phyloP scores from a whole-genome alignment of 2,329 filamentous ascomycete species.

The Arthroderma sp. region DNA sequence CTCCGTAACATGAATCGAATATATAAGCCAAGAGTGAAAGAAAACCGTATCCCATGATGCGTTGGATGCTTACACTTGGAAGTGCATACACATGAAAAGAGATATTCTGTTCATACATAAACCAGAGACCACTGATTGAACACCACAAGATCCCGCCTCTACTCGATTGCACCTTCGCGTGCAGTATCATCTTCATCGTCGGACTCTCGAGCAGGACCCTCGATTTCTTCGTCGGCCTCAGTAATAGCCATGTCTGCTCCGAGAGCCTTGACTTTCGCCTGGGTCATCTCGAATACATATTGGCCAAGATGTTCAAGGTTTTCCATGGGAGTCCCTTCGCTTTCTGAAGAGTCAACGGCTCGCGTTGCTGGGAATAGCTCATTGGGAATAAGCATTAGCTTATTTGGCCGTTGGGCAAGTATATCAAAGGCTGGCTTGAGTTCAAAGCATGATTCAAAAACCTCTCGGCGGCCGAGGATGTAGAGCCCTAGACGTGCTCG shows the following conservation, averaged over 20 bases:
- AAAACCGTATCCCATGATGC: background rate
- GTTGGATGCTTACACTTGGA: background rate
- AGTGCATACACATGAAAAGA: background rate
- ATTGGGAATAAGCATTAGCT: conserved; percentile 66
- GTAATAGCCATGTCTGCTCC: conserved; percentile 33
- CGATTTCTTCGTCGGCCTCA: conserved; percentile 22
- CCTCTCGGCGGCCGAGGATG: conserved; percentile 71
- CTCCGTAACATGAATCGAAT: background rate
- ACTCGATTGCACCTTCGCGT: conserved; percentile 7
- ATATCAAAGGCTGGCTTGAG: conserved; percentile 74
- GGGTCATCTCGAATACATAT: conserved; percentile 94
- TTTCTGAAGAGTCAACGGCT: conserved; percentile 27
- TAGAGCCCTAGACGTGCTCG: conserved; percentile 86
- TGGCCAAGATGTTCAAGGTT: conserved; percentile 87
- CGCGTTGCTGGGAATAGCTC: conserved; percentile 71
- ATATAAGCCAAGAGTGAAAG: background rate
- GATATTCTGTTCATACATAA: background rate
- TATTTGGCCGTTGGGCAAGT: conserved; percentile 65
- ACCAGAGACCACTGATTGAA: background rate
- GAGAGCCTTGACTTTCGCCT: conserved; percentile 51
- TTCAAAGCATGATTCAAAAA: conserved; percentile 84
- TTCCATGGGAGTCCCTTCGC: conserved; percentile 60
- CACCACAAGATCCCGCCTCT: background rate
- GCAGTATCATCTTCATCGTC: conserved; percentile 18
- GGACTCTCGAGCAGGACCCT: conserved; percentile 23